Percentiles rank a stretch among this genome's conserved stretches.
phyloP scores from a whole-genome alignment of 169 alveolate genomes.

The Perkinsus olseni region DNA sequence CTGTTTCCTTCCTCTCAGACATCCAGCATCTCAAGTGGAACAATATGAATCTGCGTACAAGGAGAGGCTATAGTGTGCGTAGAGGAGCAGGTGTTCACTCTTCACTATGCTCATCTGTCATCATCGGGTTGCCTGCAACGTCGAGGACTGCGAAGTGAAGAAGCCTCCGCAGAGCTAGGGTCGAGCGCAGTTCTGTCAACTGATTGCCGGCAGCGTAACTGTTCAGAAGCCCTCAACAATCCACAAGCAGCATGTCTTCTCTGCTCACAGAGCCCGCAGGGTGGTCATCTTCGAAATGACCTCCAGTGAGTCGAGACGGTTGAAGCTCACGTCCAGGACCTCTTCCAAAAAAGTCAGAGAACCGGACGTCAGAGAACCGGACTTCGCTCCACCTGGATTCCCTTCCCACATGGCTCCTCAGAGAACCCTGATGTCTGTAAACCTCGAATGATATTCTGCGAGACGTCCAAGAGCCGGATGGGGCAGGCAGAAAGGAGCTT shows the following conservation, averaged over 20 bases:
- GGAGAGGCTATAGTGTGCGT: neutral
- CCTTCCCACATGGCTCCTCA: too few species aligned
- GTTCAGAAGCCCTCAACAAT: too few species aligned
- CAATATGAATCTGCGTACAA: neutral
- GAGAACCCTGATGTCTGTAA: too few species aligned
- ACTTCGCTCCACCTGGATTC: too few species aligned
- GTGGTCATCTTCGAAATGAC: neutral
- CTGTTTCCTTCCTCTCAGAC: too few species aligned
- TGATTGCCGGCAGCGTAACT: neutral
- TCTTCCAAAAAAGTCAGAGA: neutral
- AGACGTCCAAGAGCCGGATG: neutral
- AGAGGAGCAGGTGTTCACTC: neutral
- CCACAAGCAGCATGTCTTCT: too few species aligned
- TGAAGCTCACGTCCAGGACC: neutral
- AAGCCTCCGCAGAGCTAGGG: neutral
- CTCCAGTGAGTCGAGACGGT: neutral
- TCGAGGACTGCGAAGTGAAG: neutral
- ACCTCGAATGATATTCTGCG: neutral
- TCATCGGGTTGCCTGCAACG: neutral
- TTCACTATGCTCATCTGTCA: neutral
- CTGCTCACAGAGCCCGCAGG: neutral
- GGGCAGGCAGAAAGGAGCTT: neutral
- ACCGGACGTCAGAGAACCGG: too few species aligned
- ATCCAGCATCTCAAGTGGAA: neutral
- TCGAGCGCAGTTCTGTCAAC: neutral